These are phyloP conservation scores for Euryodendron excelsum DNA, from an alignment of 148 eudicot genomes.

Conservation along the genomic window DNA sequence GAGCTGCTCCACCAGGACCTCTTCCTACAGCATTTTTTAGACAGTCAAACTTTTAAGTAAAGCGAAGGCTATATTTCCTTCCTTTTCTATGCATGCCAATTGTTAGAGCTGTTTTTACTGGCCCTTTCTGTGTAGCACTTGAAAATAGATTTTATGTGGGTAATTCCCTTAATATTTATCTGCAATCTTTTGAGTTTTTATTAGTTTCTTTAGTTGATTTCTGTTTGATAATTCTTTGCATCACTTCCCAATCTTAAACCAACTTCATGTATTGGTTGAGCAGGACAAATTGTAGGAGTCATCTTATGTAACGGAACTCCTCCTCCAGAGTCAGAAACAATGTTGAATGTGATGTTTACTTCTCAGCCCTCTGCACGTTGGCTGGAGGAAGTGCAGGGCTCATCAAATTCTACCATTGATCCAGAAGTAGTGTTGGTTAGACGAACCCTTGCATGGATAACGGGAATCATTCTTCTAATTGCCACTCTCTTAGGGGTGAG, in stretches of 20 bases:
- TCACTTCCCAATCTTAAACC: not conserved
- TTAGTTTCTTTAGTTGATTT: not conserved
- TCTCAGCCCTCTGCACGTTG: constrained; percentile 49
- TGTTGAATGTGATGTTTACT: constrained; percentile 43
- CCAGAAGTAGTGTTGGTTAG: constrained; percentile 64
- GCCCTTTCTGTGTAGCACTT: not conserved
- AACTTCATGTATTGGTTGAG: constrained; percentile 1
- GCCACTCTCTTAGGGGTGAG: constrained; percentile 81
- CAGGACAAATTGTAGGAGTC: constrained; percentile 79
- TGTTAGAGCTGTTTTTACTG: not conserved
- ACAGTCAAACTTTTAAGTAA: not conserved
- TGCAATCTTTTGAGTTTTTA: not conserved
- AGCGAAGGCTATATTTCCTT: no score
- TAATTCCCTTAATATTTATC: not conserved
- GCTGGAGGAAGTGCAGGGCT: constrained; percentile 51
- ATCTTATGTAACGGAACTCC: constrained; percentile 36
- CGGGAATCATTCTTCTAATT: constrained; percentile 74
- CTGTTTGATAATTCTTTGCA: not conserved
- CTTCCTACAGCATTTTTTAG: not conserved
- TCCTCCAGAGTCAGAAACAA: constrained; percentile 35
- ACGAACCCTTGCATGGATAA: constrained; percentile 68
- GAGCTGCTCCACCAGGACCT: not conserved
- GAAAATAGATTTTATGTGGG: not conserved
- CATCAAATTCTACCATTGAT: constrained; percentile 23
- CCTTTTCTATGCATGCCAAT: no score